Evolutionary conservation across 129 eudicot genomes (phyloP).

Genomic region (Chrysanthemum seticuspe): DNA sequence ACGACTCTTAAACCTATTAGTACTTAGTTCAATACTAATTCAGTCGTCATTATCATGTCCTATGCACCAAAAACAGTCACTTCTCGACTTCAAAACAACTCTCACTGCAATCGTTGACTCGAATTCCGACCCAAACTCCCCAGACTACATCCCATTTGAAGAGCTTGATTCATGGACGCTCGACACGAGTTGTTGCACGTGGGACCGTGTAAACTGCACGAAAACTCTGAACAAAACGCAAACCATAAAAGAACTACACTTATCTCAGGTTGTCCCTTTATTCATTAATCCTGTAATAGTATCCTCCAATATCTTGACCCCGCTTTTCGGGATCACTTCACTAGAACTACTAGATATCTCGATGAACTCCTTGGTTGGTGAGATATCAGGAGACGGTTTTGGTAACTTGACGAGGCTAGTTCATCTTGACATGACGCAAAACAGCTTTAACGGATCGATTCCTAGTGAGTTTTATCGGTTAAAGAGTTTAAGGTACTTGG

Average conservation of each 20-base stretch:
- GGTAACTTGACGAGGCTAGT: slow-evolving; percentile 47
- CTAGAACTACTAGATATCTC: slow-evolving; percentile 45
- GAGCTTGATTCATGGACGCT: slow-evolving; percentile 48
- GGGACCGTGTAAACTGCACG: slow-evolving; percentile 49
- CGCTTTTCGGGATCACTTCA: slow-evolving; percentile 39
- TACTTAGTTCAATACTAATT: slow-evolving; percentile 23
- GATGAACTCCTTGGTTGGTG: slow-evolving; percentile 37
- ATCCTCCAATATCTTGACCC: slow-evolving; percentile 32
- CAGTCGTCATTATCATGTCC: slow-evolving; percentile 33
- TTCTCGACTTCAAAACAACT: slow-evolving; percentile 35
- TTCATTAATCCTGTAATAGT: slow-evolving; percentile 1
- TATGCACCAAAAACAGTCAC: slow-evolving; percentile 30
- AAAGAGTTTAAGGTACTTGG: slow-evolving; percentile 37
- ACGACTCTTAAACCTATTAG: slow-evolving; percentile 17
- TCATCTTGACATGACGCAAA: slow-evolving; percentile 50
- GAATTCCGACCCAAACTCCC: slow-evolving; percentile 36
- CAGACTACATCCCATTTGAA: slow-evolving; percentile 22
- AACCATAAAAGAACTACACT: slow-evolving; percentile 33
- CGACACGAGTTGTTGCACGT: slow-evolving; percentile 43
- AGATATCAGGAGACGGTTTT: slow-evolving; percentile 38
- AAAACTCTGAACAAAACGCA: slow-evolving; percentile 2
- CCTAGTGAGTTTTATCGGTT: slow-evolving; percentile 37
- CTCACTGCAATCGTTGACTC: slow-evolving; percentile 36
- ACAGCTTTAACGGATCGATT: slow-evolving; percentile 44
- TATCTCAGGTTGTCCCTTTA: slow-evolving; percentile 26